Percentiles rank a stretch among this genome's conserved stretches.
Evolutionary conservation across 306 rosid species (phyloP).

Genomic region (Cicer bijugum): DNA sequence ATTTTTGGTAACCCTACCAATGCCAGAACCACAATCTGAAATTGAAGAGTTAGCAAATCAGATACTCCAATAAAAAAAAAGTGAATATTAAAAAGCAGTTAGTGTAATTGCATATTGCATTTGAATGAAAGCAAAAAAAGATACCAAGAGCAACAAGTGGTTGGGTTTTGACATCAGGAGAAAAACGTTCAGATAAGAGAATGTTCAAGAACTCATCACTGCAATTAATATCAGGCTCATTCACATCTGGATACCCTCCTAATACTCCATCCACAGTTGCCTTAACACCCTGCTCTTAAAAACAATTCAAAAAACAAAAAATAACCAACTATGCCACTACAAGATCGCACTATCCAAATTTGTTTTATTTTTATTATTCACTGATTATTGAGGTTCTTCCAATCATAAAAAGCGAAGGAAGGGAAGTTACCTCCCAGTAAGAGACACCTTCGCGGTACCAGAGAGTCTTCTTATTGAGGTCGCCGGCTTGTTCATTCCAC

Average conservation of each 20-base stretch:
- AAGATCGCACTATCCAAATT: neutral
- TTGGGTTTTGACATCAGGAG: conserved; percentile 48
- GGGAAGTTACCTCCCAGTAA: conserved; percentile 79
- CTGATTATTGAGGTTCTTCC: neutral
- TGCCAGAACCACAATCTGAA: conserved; percentile 98
- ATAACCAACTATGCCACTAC: neutral
- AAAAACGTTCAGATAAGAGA: conserved; percentile 64
- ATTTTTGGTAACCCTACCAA: conserved; percentile 89
- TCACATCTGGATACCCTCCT: conserved; percentile 80
- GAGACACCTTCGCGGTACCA: conserved; percentile 90
- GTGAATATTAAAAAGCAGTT: neutral
- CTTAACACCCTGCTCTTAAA: conserved; percentile 65
- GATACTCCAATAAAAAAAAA: conserved; percentile 24
- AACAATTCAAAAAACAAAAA: conserved; percentile 18
- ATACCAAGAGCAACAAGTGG: conserved; percentile 86
- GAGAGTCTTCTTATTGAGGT: conserved; percentile 62
- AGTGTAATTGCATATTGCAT: neutral
- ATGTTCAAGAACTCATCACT: conserved; percentile 80
- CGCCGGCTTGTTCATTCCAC: conserved; percentile 88
- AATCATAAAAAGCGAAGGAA: neutral
- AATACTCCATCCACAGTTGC: conserved; percentile 89
- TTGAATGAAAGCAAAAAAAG: conserved; percentile 8
- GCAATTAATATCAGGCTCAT: conserved; percentile 66
- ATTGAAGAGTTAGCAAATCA: conserved; percentile 34
- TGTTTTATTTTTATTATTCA: neutral